Evolutionary conservation across 805 yeast species (phyloP).

Genomic region (Ogataea neopini): DNA sequence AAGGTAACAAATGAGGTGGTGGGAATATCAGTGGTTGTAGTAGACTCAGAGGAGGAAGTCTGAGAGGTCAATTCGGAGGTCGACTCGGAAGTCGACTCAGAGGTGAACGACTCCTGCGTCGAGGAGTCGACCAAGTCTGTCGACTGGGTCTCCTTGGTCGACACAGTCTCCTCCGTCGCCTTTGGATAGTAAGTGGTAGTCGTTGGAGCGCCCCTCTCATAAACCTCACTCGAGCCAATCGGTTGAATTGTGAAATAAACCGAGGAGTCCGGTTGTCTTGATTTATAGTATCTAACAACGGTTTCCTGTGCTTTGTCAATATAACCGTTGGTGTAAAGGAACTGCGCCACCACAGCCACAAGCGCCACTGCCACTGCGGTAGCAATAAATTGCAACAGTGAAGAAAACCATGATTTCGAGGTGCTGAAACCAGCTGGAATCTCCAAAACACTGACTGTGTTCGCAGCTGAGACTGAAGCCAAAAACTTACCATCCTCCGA

Average conservation of each 20-base stretch:
- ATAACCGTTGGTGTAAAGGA: constrained; percentile 32
- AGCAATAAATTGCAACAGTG: constrained; percentile 29
- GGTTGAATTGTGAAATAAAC: constrained; percentile 37
- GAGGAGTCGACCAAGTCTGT: background rate
- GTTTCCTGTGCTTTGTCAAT: constrained; percentile 24
- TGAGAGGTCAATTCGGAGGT: too few species aligned
- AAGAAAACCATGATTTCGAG: constrained; percentile 38
- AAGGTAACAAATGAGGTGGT: background rate
- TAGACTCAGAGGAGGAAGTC: too few species aligned
- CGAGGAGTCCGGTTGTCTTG: constrained; percentile 33
- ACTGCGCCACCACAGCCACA: constrained; percentile 31
- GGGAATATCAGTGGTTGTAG: background rate
- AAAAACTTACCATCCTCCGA: constrained; percentile 66
- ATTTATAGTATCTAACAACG: constrained; percentile 23
- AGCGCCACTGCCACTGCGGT: constrained; percentile 27
- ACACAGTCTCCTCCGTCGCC: background rate
- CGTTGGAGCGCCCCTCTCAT: constrained; percentile 20
- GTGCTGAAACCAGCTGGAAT: constrained; percentile 53
- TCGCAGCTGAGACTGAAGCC: constrained; percentile 78
- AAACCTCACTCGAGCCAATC: constrained; percentile 26
- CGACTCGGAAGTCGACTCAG: too few species aligned
- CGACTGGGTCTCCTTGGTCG: background rate
- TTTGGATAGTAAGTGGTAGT: constrained; percentile 22
- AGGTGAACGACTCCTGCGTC: background rate
- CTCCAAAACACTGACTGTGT: constrained; percentile 61